Conservation (phyloP, 176 grass and related monocot genomes). For the Lolium rigidum region DNA sequence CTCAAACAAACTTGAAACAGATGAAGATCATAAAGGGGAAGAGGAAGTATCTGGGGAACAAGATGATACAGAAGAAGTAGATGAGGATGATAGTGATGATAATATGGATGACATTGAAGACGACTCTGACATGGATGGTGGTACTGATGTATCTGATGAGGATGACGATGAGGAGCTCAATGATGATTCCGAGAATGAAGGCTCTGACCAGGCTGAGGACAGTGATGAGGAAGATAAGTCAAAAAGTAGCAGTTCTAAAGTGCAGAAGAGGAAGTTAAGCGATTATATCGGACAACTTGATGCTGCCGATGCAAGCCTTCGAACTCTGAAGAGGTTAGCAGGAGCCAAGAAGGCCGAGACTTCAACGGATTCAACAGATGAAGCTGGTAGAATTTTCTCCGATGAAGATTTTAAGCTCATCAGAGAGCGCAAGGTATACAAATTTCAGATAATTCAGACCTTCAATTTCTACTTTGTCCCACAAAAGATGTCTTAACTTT, state of each 20-base stretch:
- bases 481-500: no score
- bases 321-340: slow-evolving; percentile 79
- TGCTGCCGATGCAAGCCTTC: slow-evolving; percentile 85
- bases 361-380: slow-evolving; percentile 45
- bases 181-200: slow-evolving; percentile 37
- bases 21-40: slow-evolving; percentile 36
- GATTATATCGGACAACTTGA: slow-evolving; percentile 67
- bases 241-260: slow-evolving; percentile 45
- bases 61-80: slow-evolving; percentile 42
- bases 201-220: slow-evolving; percentile 43
- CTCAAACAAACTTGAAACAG: slow-evolving; percentile 37
- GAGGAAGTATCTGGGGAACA: slow-evolving; percentile 56
- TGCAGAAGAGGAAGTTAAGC: slow-evolving; percentile 74
- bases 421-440: slow-evolving; percentile 83
- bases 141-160: slow-evolving; percentile 51
- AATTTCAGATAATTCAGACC: slow-evolving; percentile 14
- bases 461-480: no score
- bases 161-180: slow-evolving; percentile 42
- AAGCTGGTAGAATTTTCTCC: slow-evolving; percentile 77
- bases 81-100: slow-evolving; percentile 43
- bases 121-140: slow-evolving; percentile 44
- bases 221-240: slow-evolving; percentile 51
- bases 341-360: slow-evolving; percentile 47
- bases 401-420: slow-evolving; percentile 93
- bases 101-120: slow-evolving; percentile 51